Evolutionary conservation across 306 rosid genomes (phyloP), one percentile per base, ranked within the genome.

Genomic region (Medicago lupulina): DNA sequence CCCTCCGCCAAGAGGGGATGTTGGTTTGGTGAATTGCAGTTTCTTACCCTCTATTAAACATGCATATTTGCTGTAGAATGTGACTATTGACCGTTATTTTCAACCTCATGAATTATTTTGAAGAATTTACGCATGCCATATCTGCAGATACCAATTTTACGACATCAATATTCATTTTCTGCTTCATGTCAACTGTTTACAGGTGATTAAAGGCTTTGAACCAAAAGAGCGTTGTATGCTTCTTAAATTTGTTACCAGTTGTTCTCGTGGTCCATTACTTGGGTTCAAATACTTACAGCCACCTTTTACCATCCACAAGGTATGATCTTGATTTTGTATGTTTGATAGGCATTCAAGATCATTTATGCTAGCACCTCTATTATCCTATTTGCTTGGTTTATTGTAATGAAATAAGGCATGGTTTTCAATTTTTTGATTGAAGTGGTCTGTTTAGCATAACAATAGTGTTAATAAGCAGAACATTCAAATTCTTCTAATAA

Each of bases 201-300:
- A 95, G 98, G 97, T 92, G 76, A 46, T 92, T 19, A 83, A 81
- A 80, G 88, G 86, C 64, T 89, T 95, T 75, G 87, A 92, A 85
- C 97, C 99, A 55, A 64, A 82, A 69, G 93, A 95, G 61, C 97
- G 99, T 10, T 92, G 99, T 50, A 81, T 86, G 97, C 92, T 95
- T 86, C 91, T 95, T 62, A 95, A 95, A 84, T 95, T 95, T 61
- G 97, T 95, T 68, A 90, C 99, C 67, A 95, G 99, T 82, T 95
- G 99, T 89, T 95, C 97, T 79, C 90, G 97, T 79, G 97, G 97
- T 83, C 99, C 99, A 67, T 84, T 95, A 83, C 97, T 95, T 81
- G 99, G 97, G 78, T 95, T 95, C 84, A 90, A 90, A 80, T 84
- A 95, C 86, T 84, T 95, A 88, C 99, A 88, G 65, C 99, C 99